Evolutionary conservation across 2,329 filamentous ascomycete species (phyloP).

Genomic region (Diaporthe batatas): DNA sequence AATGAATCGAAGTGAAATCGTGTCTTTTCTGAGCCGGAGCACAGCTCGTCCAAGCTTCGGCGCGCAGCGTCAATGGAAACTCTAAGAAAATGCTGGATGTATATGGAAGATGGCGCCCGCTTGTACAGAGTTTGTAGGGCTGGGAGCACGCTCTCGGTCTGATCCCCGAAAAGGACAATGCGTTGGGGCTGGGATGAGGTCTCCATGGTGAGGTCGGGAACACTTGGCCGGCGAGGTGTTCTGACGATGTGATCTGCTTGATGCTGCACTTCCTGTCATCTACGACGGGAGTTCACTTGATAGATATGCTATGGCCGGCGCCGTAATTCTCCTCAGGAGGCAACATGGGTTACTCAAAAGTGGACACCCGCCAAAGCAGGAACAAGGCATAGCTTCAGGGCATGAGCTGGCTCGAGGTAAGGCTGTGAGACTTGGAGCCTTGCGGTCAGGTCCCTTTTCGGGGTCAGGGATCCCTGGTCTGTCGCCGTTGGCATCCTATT

Average conservation of each 20-base stretch:
- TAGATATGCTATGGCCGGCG: conserved; percentile 8
- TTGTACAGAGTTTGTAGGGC: conserved; percentile 2
- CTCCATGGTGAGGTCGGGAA: conserved; percentile 14
- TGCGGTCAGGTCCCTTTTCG: not conserved
- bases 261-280: not conserved
- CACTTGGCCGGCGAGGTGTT: not conserved
- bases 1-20: conserved; percentile 13
- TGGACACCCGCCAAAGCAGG: not conserved
- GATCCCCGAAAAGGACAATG: conserved; percentile 7
- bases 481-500: not conserved
- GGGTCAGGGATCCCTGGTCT: not conserved
- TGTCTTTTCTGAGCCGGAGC: not conserved
- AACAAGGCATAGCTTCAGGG: not conserved
- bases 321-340: not conserved
- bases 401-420: conserved; percentile 1
- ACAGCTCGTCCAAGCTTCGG: not conserved
- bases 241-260: not conserved
- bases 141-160: conserved; percentile 24
- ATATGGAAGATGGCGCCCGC: conserved; percentile 15
- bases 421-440: conserved; percentile 26
- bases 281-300: not conserved
- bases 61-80: conserved; percentile 11
- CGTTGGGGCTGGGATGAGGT: not conserved
- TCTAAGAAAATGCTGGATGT: conserved; percentile 15
- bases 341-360: not conserved